Conservation (phyloP, 1,139 yeast species). For the Candida sp. region DNA sequence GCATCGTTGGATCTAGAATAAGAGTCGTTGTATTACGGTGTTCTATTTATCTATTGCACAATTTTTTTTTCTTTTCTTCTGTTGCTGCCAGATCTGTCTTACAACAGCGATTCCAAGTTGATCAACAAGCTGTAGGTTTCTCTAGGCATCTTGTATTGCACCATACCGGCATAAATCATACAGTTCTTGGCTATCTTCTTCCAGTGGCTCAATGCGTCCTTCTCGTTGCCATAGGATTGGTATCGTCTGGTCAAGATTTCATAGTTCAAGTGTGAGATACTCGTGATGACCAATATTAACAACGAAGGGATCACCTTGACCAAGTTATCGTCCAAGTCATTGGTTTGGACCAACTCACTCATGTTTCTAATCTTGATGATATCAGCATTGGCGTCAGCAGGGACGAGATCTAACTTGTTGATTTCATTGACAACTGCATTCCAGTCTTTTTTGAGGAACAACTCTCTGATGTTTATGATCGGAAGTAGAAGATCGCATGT, state of each 20-base stretch:
- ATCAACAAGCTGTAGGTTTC: constrained; percentile 83
- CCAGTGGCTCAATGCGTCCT: constrained; percentile 56
- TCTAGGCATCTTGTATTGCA: constrained; percentile 94
- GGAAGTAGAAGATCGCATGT: constrained; percentile 69
- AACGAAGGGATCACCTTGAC: constrained; percentile 82
- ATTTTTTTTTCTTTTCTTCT: neutral
- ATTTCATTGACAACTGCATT: constrained; percentile 61
- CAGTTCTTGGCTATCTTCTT: constrained; percentile 80
- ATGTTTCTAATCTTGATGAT: constrained; percentile 38
- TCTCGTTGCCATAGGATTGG: constrained; percentile 55
- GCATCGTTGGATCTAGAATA: constrained; percentile 1
- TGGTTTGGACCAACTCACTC: constrained; percentile 46
- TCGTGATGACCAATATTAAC: constrained; percentile 81
- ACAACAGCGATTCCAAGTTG: constrained; percentile 61
- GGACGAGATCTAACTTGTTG: constrained; percentile 67
- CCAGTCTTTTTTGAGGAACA: constrained; percentile 63
- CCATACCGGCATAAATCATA: constrained; percentile 96
- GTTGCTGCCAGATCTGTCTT: constrained; percentile 6
- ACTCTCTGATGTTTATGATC: constrained; percentile 69
- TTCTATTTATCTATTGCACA: neutral
- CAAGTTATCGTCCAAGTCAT: constrained; percentile 68
- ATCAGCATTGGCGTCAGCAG: constrained; percentile 51
- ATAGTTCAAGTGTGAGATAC: constrained; percentile 65
- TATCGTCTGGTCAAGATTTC: constrained; percentile 50
- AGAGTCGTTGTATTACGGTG: neutral